Conservation (phyloP, 1,284 basidiomycete genomes). For the Tylopilus orsonianus region DNA sequence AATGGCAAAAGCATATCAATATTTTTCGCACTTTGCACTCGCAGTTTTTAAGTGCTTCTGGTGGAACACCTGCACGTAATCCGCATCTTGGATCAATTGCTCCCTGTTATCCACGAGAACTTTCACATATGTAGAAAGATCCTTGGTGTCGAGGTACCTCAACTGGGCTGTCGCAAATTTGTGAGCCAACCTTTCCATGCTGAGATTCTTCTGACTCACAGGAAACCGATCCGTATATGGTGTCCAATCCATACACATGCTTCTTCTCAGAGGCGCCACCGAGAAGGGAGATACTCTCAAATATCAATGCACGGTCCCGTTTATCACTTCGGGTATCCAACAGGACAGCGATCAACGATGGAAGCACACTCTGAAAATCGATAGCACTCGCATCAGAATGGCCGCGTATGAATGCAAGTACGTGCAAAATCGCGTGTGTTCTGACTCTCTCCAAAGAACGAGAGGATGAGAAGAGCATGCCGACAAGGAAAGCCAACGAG, state of each 20-base stretch:
- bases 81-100: conserved; percentile 70
- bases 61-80: conserved; percentile 67
- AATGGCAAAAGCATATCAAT: background rate
- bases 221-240: conserved; percentile 73
- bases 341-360: conserved; percentile 71
- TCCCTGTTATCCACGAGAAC: conserved; percentile 53
- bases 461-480: conserved; percentile 49
- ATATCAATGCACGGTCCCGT: conserved; percentile 64
- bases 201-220: conserved; percentile 43
- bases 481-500: conserved; percentile 81
- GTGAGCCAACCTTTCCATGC: conserved; percentile 7
- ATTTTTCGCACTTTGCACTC: conserved; percentile 50
- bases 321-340: conserved; percentile 54
- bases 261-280: conserved; percentile 41
- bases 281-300: conserved; percentile 61
- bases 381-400: conserved; percentile 57
- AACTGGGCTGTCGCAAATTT: conserved; percentile 48
- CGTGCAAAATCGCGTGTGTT: conserved; percentile 57
- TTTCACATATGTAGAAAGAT: conserved; percentile 68
- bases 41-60: conserved; percentile 50
- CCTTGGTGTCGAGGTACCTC: conserved; percentile 78
- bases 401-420: conserved; percentile 78
- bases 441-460: conserved; percentile 36
- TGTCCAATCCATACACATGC: conserved; percentile 80
- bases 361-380: conserved; percentile 88